These are phyloP conservation scores for Hansenula sp. DNA, from an alignment of 1,139 yeast species.

Conservation along the genomic window DNA sequence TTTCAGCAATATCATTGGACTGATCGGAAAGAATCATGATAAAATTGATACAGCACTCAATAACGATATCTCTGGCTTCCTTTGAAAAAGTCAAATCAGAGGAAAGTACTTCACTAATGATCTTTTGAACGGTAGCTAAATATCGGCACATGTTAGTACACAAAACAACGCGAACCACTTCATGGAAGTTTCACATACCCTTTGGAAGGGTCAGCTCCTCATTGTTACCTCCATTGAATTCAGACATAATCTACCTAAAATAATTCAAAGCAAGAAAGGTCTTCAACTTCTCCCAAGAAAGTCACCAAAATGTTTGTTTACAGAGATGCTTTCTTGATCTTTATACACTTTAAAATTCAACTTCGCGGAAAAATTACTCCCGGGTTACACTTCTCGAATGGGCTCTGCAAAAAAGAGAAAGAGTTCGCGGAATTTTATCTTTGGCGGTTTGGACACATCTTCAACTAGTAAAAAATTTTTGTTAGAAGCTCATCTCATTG, in stretches of 20 bases:
- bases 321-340: neutral
- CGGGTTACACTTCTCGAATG: neutral
- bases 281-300: too few species aligned
- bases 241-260: constrained; percentile 18
- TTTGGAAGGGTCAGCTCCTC: constrained; percentile 31
- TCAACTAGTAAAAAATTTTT: constrained; percentile 1
- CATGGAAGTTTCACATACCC: constrained; percentile 17
- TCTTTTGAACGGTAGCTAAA: constrained; percentile 92
- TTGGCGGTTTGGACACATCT: neutral
- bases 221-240: constrained; percentile 19
- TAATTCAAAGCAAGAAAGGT: too few species aligned
- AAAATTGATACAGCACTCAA: constrained; percentile 94
- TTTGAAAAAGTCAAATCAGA: constrained; percentile 82
- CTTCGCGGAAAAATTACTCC: neutral
- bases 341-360: neutral
- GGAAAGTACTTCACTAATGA: constrained; percentile 85
- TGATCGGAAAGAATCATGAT: constrained; percentile 93
- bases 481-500: constrained; percentile 1
- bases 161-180: constrained; percentile 1
- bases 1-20: constrained; percentile 94
- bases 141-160: constrained; percentile 17
- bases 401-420: neutral
- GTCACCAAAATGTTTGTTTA: too few species aligned
- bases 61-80: constrained; percentile 92
- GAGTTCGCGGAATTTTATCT: neutral